phyloP scores from a whole-genome alignment of 305 asterid genomes.

The Fraxinus floribunda region DNA sequence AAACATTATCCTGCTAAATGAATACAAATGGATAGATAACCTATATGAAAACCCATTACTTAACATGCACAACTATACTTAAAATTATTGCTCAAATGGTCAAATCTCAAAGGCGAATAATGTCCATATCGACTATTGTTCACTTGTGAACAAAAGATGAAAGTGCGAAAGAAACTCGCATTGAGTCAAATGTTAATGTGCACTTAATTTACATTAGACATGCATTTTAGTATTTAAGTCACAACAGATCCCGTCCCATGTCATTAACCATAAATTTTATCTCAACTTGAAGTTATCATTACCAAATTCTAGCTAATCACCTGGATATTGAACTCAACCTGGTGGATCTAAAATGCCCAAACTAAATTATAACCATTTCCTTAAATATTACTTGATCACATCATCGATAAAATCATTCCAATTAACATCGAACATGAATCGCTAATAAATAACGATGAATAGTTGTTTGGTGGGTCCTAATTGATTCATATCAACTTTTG shows the following conservation, averaged over 20 bases:
- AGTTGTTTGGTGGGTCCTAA: not conserved
- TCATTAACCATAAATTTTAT: not conserved
- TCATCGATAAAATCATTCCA: not conserved
- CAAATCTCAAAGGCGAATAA: not conserved
- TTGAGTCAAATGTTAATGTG: not conserved
- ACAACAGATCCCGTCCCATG: not conserved
- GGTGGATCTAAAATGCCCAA: not conserved
- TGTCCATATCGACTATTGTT: not conserved
- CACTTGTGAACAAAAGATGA: not conserved
- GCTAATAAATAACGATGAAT: not conserved
- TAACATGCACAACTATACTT: not conserved
- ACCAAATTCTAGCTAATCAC: not conserved
- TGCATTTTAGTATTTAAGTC: not conserved
- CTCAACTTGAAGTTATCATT: not conserved
- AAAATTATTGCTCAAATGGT: not conserved
- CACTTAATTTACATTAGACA: not conserved
- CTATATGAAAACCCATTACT: not conserved
- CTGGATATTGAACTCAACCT: not conserved
- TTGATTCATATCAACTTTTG: slow-evolving; percentile 5
- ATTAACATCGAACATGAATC: not conserved
- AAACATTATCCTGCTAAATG: not conserved
- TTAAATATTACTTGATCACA: not conserved
- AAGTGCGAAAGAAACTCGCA: not conserved
- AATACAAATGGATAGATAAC: not conserved
- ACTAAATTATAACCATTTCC: not conserved